Conservation (phyloP, 2,329 filamentous ascomycete genomes). For the Paramyrothecium sp. region DNA sequence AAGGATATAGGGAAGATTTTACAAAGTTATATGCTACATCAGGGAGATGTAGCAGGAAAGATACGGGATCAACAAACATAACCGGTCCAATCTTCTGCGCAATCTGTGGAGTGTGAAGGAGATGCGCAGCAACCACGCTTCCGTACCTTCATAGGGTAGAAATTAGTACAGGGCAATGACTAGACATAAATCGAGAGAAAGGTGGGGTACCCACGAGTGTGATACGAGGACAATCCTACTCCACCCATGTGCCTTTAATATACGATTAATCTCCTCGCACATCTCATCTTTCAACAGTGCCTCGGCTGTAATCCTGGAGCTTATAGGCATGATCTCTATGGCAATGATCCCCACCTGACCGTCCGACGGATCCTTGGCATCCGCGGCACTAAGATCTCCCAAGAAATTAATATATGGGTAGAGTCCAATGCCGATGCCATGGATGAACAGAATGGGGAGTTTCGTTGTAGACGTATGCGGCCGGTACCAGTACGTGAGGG, state of each 20-base stretch:
- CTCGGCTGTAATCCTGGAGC: slow-evolving; percentile 52
- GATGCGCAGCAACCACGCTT: slow-evolving; percentile 53
- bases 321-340: slow-evolving; percentile 57
- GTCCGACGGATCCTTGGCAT: slow-evolving; percentile 29
- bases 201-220: slow-evolving; percentile 35
- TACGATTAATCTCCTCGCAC: slow-evolving; percentile 48
- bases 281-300: slow-evolving; percentile 47
- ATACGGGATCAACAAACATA: slow-evolving; percentile 59
- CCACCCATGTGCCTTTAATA: slow-evolving; percentile 49
- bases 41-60: slow-evolving; percentile 58
- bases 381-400: slow-evolving; percentile 42
- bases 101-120: slow-evolving; percentile 42
- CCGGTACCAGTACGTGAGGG: slow-evolving; percentile 58
- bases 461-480: slow-evolving; percentile 57
- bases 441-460: slow-evolving; percentile 59
- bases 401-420: slow-evolving; percentile 57
- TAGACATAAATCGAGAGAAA: neutral
- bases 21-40: slow-evolving; percentile 63
- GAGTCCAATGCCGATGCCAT: slow-evolving; percentile 56
- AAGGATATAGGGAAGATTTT: slow-evolving; percentile 3
- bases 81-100: slow-evolving; percentile 40
- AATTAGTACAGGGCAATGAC: slow-evolving; percentile 6
- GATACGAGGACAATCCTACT: slow-evolving; percentile 51
- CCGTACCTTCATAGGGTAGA: slow-evolving; percentile 40
- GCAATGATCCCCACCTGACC: slow-evolving; percentile 58